A percentile compares a stretch with the other conserved stretches of the same genome.
Conservation (phyloP, 176 grass and related monocot species). For the Lolium multiflorum region DNA sequence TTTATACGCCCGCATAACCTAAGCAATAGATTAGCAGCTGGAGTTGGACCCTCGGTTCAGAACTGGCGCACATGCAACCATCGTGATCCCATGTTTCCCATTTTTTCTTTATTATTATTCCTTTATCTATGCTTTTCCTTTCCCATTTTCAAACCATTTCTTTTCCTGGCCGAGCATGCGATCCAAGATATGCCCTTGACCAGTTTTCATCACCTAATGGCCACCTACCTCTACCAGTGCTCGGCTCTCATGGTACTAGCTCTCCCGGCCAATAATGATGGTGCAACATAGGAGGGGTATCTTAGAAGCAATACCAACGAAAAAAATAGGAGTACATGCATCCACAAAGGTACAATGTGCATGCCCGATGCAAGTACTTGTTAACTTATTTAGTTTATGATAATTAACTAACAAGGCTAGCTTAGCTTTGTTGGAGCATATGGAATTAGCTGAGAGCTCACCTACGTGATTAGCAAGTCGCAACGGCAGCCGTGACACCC, state of each 20-base stretch:
- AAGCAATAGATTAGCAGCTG: constrained; percentile 13
- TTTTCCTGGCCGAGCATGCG: constrained; percentile 27
- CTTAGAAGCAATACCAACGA: constrained; percentile 49
- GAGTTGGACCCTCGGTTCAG: neutral
- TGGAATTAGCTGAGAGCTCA: neutral
- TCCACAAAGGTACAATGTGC: constrained; percentile 10
- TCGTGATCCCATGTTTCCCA: constrained; percentile 61
- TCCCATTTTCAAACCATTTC: neutral
- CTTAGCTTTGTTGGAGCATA: no score
- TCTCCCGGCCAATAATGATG: constrained; percentile 6
- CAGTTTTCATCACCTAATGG: constrained; percentile 35
- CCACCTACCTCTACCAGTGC: neutral
- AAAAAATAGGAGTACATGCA: constrained; percentile 2
- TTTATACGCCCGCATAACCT: constrained; percentile 9
- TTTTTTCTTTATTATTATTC: neutral
- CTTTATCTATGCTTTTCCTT: neutral
- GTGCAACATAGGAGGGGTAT: constrained; percentile 25
- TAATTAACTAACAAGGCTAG: neutral
- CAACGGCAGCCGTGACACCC: constrained; percentile 27
- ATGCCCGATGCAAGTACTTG: neutral
- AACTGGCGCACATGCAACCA: constrained; percentile 39
- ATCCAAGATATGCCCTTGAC: constrained; percentile 18
- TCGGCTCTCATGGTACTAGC: neutral
- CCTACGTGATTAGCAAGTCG: constrained; percentile 29
- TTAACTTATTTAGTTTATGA: neutral